Base-by-base conservation (phyloP, 805 yeast species). In the Debaryomyces prosopidis region DNA sequence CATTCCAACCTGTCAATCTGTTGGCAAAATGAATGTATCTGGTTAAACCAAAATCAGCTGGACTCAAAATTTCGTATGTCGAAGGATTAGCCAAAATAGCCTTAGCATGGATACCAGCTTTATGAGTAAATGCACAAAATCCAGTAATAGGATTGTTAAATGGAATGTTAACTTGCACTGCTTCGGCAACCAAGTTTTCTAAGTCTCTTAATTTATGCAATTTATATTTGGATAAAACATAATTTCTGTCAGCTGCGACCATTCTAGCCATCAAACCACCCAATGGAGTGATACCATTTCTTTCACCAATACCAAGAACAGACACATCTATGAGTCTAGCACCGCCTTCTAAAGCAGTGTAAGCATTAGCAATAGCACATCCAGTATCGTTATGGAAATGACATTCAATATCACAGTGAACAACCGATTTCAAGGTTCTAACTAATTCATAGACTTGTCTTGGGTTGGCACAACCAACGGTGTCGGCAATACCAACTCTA, bases 331-430 rank as follows among this genome's bases (percentile, higher is more conserved):
- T 88, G 59, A 91, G 81, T 63, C 82, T 84, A 55, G 99, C 99
- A 62, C 99, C 99, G 44, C 90, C 99, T 73, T 92, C 99, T 60
- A 92, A 78, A 11, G 98, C 98, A 46, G 97, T 89, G 80, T 94
- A 94, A 28, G 99, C 97, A 68, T 92, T 92, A 50, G 97, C 97
- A 73, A 92, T 89, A 54, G 99, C 97, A 77, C 98, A 94, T 52
- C 99, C 99, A 28, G 99, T 92, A 70, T 92, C 99, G 68, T 92
- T 89, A 76, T 92, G 99, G 88, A 92, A 94, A 70, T 92, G 99
- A 69, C 97, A 89, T 76, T 92, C 99, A 60, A 92, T 91, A 67
- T 92, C 99, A 76, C 98, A 92, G 31, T 88, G 85, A 40, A 92
- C 98, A 41, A 92, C 96, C 11, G 91, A 83, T 72, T 84, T 89